phyloP scores from a whole-genome alignment of 495 filamentous ascomycete species.

The Hypoxylon rickii region DNA sequence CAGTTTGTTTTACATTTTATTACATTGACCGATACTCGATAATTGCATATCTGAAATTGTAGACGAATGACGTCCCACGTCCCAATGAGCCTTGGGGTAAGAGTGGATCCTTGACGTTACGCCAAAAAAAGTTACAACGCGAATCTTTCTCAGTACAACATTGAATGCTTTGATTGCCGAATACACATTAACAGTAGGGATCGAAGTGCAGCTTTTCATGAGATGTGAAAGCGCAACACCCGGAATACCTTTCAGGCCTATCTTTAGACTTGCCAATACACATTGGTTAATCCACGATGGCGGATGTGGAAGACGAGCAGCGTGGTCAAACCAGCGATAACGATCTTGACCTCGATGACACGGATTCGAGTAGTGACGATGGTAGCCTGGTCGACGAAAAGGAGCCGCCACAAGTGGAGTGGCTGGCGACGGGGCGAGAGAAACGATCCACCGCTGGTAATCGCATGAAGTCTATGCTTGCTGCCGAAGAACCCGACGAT shows the following conservation, averaged over 20 bases:
- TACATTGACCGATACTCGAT: too few species aligned
- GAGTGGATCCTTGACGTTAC: too few species aligned
- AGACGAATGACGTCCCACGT: too few species aligned
- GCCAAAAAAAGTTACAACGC: too few species aligned
- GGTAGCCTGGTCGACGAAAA: conserved; percentile 25
- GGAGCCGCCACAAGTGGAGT: conserved; percentile 58
- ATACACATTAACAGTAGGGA: too few species aligned
- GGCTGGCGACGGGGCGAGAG: conserved; percentile 74
- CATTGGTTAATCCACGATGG: conserved; percentile 6
- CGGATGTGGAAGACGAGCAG: conserved; percentile 18
- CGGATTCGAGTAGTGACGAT: conserved; percentile 37
- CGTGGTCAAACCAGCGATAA: conserved; percentile 13
- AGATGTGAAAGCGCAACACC: not conserved
- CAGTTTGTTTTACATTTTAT: too few species aligned
- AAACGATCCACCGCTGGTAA: conserved; percentile 87
- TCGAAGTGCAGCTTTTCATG: not conserved
- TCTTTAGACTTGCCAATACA: not conserved
- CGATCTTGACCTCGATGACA: conserved; percentile 23
- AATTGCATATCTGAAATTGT: too few species aligned
- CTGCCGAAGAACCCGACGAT: conserved; percentile 74
- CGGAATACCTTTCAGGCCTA: not conserved
- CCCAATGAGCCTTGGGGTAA: too few species aligned
- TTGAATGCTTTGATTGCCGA: too few species aligned
- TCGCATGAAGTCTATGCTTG: conserved; percentile 78
- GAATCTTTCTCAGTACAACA: too few species aligned